Evolutionary conservation across 108 stramenopile genomes (phyloP), one percentile per base, ranked within the genome.

Genomic region (Discostella stelligeroides): DNA sequence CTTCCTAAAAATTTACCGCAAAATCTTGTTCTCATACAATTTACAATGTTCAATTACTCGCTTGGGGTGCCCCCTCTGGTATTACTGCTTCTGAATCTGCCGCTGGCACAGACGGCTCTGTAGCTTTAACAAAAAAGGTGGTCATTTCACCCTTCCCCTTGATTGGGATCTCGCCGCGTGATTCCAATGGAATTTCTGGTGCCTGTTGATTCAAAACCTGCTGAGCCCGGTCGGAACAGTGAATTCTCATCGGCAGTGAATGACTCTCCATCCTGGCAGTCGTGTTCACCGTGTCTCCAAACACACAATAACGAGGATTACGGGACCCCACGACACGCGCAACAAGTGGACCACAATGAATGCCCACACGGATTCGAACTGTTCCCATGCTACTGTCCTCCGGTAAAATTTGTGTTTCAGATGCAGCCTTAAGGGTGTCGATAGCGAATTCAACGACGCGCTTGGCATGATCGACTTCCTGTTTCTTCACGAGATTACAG

Each of bases 281-380:
- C 10, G 86, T 86, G 55, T 90, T 92, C 4, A 92, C 92, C 7
- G 92, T 82, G 48, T 92, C 92, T 15, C 92, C 92, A 86, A 92
- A 90, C 17, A 91, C 46, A 53, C 83, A 66, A 51, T 86, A 91
- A 0, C 84, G 78, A n/a, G 84, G 86, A 72, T 84, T 89, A 6
- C 82, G 76, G 17, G 76, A 70, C 1, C 91, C 91, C 20, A 92
- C 88, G 1, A 92, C 88, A 53, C 79, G 75, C 24, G 86, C 88
- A 11, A 92, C 87, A 21, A 85, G 77, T 17, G 91, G 84, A 37
- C 91, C 92, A 27, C 83, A 82, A 57, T 89, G 86, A 28, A 92
- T 72, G 0, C 90, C 90, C 23, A 87, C 85, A 8, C 88, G 85
- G 46, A 89, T 87, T 20, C 88, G 78, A 10, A 91, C 83, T 53